These are phyloP conservation scores for Backusella circina DNA, from an alignment of 192 early-diverging fungal species.

Conservation along the genomic window DNA sequence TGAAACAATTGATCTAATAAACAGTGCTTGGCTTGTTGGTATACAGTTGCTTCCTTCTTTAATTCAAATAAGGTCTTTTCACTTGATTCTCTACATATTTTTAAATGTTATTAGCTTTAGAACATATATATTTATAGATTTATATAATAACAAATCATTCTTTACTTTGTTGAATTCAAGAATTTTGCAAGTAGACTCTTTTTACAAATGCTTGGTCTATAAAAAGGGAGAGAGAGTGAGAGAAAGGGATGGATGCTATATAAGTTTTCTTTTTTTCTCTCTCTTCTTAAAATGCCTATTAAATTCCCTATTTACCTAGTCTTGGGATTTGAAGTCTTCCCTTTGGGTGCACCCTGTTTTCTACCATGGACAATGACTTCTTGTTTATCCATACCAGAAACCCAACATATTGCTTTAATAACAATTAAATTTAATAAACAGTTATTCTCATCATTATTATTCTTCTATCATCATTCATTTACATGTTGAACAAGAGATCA, in stretches of 20 bases:
- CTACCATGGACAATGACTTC: slow-evolving; percentile 33
- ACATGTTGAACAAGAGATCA: slow-evolving; percentile 30
- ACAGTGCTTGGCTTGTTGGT: slow-evolving; percentile 16
- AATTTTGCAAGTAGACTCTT: background rate
- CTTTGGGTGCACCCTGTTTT: slow-evolving; percentile 35
- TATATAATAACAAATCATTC: background rate
- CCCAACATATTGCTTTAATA: slow-evolving; percentile 23
- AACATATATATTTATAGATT: no score
- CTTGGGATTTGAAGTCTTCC: slow-evolving; percentile 15
- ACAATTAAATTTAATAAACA: background rate
- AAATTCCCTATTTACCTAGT: slow-evolving; percentile 23
- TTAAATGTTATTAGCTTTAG: background rate
- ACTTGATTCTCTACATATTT: background rate
- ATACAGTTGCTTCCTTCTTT: slow-evolving; percentile 7
- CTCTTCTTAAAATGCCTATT: background rate
- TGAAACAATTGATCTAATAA: slow-evolving; percentile 26
- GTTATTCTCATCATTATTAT: no score
- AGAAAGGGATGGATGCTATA: background rate
- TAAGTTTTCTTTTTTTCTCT: background rate
- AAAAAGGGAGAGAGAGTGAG: background rate
- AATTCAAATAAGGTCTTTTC: slow-evolving; percentile 8
- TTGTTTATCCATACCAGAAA: slow-evolving; percentile 15
- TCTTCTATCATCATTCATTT: background rate
- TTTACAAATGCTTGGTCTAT: slow-evolving; percentile 5
- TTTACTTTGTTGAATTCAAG: background rate